phyloP scores from a whole-genome alignment of 352 stramenopile species.

The Phytophthora chlamydospora region DNA sequence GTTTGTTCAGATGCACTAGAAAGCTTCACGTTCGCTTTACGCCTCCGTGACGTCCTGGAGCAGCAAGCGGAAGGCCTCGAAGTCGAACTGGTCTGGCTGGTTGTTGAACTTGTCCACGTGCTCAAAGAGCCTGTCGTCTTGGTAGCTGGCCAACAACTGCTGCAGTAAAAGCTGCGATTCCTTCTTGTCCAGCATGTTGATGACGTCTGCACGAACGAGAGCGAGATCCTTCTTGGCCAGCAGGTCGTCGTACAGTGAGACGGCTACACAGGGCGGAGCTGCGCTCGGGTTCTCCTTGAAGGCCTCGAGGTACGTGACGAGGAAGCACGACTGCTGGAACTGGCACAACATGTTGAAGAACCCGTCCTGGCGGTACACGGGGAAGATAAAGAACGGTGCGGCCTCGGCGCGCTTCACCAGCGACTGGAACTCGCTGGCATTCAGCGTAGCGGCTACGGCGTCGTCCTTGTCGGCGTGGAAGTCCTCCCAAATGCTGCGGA shows the following conservation, averaged over 20 bases:
- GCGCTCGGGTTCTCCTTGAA: constrained; percentile 86
- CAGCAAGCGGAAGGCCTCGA: constrained; percentile 72
- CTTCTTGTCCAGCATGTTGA: constrained; percentile 88
- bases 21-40: constrained; percentile 4
- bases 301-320: constrained; percentile 87
- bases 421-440: constrained; percentile 40
- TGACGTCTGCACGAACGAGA: constrained; percentile 79
- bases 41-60: constrained; percentile 33
- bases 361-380: constrained; percentile 82
- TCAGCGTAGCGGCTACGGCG: constrained; percentile 61
- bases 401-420: constrained; percentile 57
- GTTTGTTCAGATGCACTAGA: constrained; percentile 22
- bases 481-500: constrained; percentile 78
- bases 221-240: constrained; percentile 74
- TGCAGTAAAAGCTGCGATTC: constrained; percentile 74
- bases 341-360: constrained; percentile 92
- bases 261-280: constrained; percentile 77
- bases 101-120: constrained; percentile 90
- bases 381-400: constrained; percentile 82
- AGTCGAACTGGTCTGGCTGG: constrained; percentile 83
- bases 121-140: constrained; percentile 66
- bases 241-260: constrained; percentile 85
- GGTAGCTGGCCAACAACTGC: constrained; percentile 72
- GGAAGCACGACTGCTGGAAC: constrained; percentile 90
- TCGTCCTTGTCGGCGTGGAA: constrained; percentile 83